Evolutionary conservation across 176 grass and related monocot species (phyloP), one percentile per base, ranked within the genome.

Genomic region (Pontederia paniculata): DNA sequence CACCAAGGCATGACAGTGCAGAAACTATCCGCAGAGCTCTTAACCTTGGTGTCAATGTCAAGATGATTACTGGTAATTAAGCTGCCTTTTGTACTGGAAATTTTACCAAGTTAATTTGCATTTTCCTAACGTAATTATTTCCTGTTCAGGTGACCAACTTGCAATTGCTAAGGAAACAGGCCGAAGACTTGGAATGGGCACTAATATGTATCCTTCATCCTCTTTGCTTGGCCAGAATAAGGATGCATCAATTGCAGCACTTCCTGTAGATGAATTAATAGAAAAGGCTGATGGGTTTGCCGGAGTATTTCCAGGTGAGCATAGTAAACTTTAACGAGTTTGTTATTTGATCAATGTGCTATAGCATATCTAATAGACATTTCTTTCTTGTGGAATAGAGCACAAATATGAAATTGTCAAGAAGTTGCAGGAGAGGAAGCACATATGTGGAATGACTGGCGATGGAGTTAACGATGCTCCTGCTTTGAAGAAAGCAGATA

Each of bases 401-500:
- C 93, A 98, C 78, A 98, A 98, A 62, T 98, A 88, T 75, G 78
- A 98, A 75, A 98, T 98, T 45, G 93, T 98, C 8, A 91, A 72
- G 77, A 98, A 70, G 47, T 71, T 98, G 58, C 87, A 98, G 81
- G 86, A 84, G 80, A 77, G 73, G 77, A 88, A 81, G 80, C 93
- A 98, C 73, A 88, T 98, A 63, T 98, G 93, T 37, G 93, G 93
- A 67, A 98, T 98, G 93, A 98, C 93, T 2, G 87, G 93, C 0
- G 93, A 98, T 11, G 93, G 93, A 17, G 93, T 98, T 10, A 98
- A 98, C 44, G 93, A 91, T 52, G 93, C 93, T 13, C 93, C 93
- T 1, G 93, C 93, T 11, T 73, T 98, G 48, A 98, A 91, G 81
- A 98, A 80, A 61, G 93, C 93, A 3, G 93, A 98, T 46, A 98